Evolutionary conservation across 2,329 filamentous ascomycete genomes (phyloP).

Genomic region (Parascedosporium putredinis): DNA sequence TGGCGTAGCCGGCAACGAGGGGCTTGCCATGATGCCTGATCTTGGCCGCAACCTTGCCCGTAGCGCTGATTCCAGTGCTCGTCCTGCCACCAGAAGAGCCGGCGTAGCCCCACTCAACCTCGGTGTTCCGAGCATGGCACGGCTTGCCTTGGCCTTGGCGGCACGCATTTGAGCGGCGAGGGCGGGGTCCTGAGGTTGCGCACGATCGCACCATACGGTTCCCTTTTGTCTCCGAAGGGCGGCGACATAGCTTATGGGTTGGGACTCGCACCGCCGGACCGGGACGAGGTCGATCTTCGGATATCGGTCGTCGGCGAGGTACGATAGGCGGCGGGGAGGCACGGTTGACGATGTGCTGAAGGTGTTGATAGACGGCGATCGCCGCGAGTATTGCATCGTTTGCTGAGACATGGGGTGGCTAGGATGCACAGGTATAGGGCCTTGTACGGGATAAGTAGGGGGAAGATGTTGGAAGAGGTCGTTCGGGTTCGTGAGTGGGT

Average conservation of each 20-base stretch:
- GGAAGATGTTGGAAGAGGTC: constrained; percentile 46
- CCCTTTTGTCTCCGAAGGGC: constrained; percentile 95
- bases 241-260: constrained; percentile 76
- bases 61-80: constrained; percentile 50
- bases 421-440: constrained; percentile 9
- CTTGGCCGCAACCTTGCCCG: constrained; percentile 66
- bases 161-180: constrained; percentile 72
- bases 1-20: constrained; percentile 67
- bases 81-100: constrained; percentile 37
- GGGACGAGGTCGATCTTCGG: constrained; percentile 70
- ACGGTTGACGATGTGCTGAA: constrained; percentile 63
- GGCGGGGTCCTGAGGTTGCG: constrained; percentile 84
- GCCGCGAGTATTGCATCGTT: constrained; percentile 14
- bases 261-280: constrained; percentile 45
- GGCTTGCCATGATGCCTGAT: constrained; percentile 80
- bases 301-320: constrained; percentile 47
- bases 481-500: constrained; percentile 45
- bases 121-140: constrained; percentile 63
- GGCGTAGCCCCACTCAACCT: constrained; percentile 24
- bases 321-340: constrained; percentile 47
- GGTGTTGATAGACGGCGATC: constrained; percentile 56
- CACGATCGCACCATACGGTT: constrained; percentile 94
- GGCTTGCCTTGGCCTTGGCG: constrained; percentile 75
- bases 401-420: constrained; percentile 9
- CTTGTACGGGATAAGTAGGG: constrained; percentile 12